phyloP scores from a whole-genome alignment of 2,329 filamentous ascomycete species.

The Graphilbum sp. region DNA sequence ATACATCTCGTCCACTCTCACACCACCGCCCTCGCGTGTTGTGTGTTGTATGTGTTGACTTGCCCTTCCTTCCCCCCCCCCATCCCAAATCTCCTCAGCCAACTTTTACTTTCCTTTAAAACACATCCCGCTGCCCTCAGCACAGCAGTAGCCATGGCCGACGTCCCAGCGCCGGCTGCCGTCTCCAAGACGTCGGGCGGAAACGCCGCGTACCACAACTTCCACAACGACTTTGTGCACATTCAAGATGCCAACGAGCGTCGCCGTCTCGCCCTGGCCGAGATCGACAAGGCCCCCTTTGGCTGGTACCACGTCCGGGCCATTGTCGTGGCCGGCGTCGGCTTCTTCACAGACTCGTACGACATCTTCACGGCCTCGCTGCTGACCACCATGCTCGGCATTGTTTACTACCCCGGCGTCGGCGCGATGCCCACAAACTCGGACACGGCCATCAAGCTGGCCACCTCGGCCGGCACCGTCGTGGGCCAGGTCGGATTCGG shows the following conservation, averaged over 20 bases:
- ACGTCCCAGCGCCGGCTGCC: slow-evolving; percentile 1
- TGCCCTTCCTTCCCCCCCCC: slow-evolving; percentile 1
- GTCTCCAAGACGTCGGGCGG: slow-evolving; percentile 39
- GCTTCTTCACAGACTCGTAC: slow-evolving; percentile 73
- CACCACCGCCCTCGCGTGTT: slow-evolving; percentile 1
- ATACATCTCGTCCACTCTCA: background rate
- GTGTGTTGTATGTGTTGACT: slow-evolving; percentile 1
- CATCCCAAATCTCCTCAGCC: background rate
- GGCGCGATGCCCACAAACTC: slow-evolving; percentile 48
- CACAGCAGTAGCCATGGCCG: too few relatives aligned
- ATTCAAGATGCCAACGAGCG: slow-evolving; percentile 61
- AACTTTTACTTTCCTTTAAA: slow-evolving; percentile 1
- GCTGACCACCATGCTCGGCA: slow-evolving; percentile 58
- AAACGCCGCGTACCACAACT: slow-evolving; percentile 60
- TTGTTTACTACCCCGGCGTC: slow-evolving; percentile 50
- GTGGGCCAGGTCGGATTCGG: slow-evolving; percentile 71
- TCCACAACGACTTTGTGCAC: slow-evolving; percentile 34
- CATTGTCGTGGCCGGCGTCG: slow-evolving; percentile 62
- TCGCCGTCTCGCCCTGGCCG: slow-evolving; percentile 59
- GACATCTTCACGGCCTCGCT: slow-evolving; percentile 67
- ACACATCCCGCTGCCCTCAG: too few relatives aligned
- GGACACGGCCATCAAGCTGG: slow-evolving; percentile 73
- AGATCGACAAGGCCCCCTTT: slow-evolving; percentile 69
- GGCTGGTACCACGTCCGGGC: slow-evolving; percentile 74
- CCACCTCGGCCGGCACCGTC: slow-evolving; percentile 70